phyloP scores from a whole-genome alignment of 257 asterid genomes.

The Gynochthodes officinalis region DNA sequence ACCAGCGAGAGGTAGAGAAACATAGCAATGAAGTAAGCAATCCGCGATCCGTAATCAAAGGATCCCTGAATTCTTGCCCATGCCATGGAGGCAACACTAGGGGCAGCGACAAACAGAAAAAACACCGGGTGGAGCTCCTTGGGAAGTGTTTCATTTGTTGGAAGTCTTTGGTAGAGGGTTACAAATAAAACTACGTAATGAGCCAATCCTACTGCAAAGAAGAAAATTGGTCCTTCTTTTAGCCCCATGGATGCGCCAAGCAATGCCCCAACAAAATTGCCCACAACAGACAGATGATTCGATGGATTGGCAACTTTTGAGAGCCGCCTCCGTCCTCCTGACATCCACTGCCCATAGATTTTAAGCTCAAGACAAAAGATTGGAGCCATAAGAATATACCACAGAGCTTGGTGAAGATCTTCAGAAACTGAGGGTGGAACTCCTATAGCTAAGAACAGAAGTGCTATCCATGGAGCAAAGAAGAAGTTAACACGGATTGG shows the following conservation, averaged over 20 bases:
- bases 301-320: slow-evolving; percentile 94
- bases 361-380: slow-evolving; percentile 63
- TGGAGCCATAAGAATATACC: slow-evolving; percentile 85
- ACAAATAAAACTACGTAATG: slow-evolving; percentile 80
- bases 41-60: slow-evolving; percentile 62
- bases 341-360: slow-evolving; percentile 97
- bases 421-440: slow-evolving; percentile 48
- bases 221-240: slow-evolving; percentile 81
- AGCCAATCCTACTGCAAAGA: slow-evolving; percentile 90
- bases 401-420: slow-evolving; percentile 36
- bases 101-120: slow-evolving; percentile 88
- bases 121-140: slow-evolving; percentile 94
- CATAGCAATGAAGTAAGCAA: slow-evolving; percentile 77
- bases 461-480: slow-evolving; percentile 84
- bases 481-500: slow-evolving; percentile 90
- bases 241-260: slow-evolving; percentile 90
- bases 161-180: slow-evolving; percentile 88
- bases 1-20: slow-evolving; percentile 89
- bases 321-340: slow-evolving; percentile 80
- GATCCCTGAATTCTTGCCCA: slow-evolving; percentile 85
- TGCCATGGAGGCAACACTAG: slow-evolving; percentile 90
- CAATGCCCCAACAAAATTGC: slow-evolving; percentile 86
- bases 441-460: slow-evolving; percentile 64
- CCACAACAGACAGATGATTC: slow-evolving; percentile 70
- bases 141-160: slow-evolving; percentile 84